These are phyloP conservation scores for Diplotaxis tenuifolia DNA, from an alignment of 345 rosid species.

Conservation along the genomic window DNA sequence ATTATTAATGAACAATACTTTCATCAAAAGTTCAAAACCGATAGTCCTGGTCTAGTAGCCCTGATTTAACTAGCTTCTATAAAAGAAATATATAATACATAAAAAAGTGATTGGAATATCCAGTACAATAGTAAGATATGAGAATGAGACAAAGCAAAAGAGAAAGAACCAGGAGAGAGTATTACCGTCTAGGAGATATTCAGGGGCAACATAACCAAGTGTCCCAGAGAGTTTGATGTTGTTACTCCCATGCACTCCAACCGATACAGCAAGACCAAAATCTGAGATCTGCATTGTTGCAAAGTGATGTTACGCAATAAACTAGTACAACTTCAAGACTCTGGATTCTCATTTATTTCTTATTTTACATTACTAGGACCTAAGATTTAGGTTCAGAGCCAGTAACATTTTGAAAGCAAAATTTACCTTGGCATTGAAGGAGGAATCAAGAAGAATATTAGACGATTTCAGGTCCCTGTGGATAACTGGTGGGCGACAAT, in stretches of 20 bases:
- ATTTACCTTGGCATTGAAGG: slow-evolving; percentile 86
- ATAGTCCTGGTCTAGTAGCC: not conserved
- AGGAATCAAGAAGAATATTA: slow-evolving; percentile 84
- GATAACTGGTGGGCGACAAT: slow-evolving; percentile 75
- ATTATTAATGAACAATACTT: too few species aligned
- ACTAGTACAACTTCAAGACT: not conserved
- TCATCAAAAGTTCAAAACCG: too few species aligned
- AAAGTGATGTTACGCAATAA: not conserved
- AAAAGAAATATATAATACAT: not conserved
- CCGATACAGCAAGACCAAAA: slow-evolving; percentile 88
- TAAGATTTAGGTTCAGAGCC: not conserved
- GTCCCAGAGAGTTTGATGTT: slow-evolving; percentile 85
- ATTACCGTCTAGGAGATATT: slow-evolving; percentile 82
- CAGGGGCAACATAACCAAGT: slow-evolving; percentile 91
- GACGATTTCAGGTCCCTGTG: slow-evolving; percentile 97
- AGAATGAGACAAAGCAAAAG: not conserved
- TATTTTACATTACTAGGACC: too few species aligned
- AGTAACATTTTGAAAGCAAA: not conserved
- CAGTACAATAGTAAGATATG: not conserved
- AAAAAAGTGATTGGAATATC: not conserved
- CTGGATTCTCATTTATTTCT: not conserved
- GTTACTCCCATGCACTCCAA: slow-evolving; percentile 56
- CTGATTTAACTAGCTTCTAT: not conserved
- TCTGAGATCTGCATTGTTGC: slow-evolving; percentile 67
- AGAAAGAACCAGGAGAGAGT: too few species aligned